These are phyloP conservation scores for Stephanocyclus meneghinianus DNA, from an alignment of 352 stramenopile species.

Conservation along the genomic window DNA sequence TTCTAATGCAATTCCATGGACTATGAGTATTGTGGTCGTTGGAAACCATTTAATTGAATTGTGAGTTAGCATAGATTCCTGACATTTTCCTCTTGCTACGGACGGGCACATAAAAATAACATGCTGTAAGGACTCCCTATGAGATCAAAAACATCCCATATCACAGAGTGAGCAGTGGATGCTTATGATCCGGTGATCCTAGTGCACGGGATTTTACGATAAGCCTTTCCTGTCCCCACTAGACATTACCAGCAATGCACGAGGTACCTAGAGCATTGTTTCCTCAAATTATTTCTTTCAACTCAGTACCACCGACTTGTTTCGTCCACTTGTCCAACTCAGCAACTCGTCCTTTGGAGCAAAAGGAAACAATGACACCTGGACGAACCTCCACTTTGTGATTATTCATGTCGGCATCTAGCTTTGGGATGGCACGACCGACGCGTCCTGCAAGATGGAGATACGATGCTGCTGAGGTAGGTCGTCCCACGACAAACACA, in stretches of 20 bases:
- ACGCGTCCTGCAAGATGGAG: constrained; percentile 62
- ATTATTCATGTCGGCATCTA: background rate
- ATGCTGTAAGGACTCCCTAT: too few relatives aligned
- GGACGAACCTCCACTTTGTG: constrained; percentile 42
- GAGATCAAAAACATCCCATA: too few relatives aligned
- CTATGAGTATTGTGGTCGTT: too few relatives aligned
- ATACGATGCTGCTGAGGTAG: constrained; percentile 58
- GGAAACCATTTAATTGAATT: too few relatives aligned
- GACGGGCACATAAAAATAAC: too few relatives aligned
- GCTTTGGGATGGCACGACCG: constrained; percentile 35
- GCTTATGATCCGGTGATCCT: too few relatives aligned
- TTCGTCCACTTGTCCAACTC: constrained; percentile 70
- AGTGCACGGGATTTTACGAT: too few relatives aligned
- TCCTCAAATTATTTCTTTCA: constrained; percentile 42
- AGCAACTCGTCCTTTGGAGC: constrained; percentile 52
- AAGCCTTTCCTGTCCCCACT: too few relatives aligned
- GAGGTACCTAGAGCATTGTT: background rate
- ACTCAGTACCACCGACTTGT: constrained; percentile 61
- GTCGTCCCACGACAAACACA: constrained; percentile 61
- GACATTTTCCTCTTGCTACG: too few relatives aligned
- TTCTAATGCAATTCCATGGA: too few relatives aligned
- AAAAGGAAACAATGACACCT: constrained; percentile 63
- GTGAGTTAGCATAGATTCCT: too few relatives aligned
- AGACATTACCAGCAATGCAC: background rate
- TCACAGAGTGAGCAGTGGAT: too few relatives aligned